A percentile compares a stretch with the other conserved stretches of the same genome.
phyloP scores from a whole-genome alignment of 192 early-diverging fungal genomes.

The Gamsiella multidivaricata region DNA sequence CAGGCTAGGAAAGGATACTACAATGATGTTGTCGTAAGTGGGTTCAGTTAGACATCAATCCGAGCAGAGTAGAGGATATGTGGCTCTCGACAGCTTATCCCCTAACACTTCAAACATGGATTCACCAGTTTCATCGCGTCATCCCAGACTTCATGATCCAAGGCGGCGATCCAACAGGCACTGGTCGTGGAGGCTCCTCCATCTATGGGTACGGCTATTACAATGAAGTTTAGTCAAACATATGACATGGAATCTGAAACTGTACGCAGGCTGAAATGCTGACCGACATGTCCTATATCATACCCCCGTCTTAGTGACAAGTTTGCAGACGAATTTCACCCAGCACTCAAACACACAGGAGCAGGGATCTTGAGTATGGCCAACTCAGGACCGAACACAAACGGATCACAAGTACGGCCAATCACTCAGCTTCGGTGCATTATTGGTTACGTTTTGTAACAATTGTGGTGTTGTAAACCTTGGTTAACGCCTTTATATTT shows the following conservation, averaged over 20 bases:
- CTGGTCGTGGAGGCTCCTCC: conserved; percentile 85
- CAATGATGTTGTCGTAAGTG: conserved; percentile 74
- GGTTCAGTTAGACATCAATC: neutral
- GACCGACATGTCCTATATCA: neutral
- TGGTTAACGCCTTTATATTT: no score
- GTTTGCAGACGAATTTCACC: conserved; percentile 87
- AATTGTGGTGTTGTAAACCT: no score
- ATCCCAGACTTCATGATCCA: conserved; percentile 97
- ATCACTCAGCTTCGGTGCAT: no score
- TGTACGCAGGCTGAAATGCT: neutral
- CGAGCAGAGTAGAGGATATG: neutral
- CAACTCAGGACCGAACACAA: conserved; percentile 77
- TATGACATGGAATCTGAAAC: neutral
- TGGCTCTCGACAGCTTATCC: no score
- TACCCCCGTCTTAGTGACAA: conserved; percentile 64
- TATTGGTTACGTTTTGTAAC: no score
- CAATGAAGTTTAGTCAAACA: neutral
- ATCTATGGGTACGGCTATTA: conserved; percentile 78
- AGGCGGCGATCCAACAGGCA: conserved; percentile 96
- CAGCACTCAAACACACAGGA: conserved; percentile 83
- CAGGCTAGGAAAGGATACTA: conserved; percentile 88
- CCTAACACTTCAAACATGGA: no score
- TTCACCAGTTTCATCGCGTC: conserved; percentile 79
- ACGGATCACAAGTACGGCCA: conserved; percentile 67
- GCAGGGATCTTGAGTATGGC: conserved; percentile 94